phyloP scores from a whole-genome alignment of 768 basidiomycete genomes.

The Vararia minispora region DNA sequence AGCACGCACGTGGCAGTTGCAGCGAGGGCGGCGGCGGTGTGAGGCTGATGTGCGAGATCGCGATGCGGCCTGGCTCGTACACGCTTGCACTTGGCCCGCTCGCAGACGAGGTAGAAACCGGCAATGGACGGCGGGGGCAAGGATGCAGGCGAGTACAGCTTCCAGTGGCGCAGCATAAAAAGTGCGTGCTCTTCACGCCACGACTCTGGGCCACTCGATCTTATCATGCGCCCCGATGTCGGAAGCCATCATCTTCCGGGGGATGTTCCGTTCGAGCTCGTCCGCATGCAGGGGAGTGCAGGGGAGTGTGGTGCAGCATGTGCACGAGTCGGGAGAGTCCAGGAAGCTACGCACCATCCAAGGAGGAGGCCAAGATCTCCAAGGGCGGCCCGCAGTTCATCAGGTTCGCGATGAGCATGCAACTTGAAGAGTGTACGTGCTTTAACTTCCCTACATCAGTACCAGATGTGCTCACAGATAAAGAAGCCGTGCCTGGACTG shows the following conservation, averaged over 20 bases:
- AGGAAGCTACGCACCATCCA: slow-evolving; percentile 89
- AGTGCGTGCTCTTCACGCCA: slow-evolving; percentile 73
- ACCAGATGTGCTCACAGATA: not conserved
- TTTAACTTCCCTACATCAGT: slow-evolving; percentile 35
- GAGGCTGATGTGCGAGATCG: slow-evolving; percentile 76
- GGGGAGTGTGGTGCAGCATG: slow-evolving; percentile 75
- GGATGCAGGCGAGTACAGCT: slow-evolving; percentile 56
- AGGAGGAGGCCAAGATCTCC: slow-evolving; percentile 80
- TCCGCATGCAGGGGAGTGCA: slow-evolving; percentile 83
- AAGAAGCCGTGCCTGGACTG: slow-evolving; percentile 58
- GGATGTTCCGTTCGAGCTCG: slow-evolving; percentile 79
- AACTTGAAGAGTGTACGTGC: slow-evolving; percentile 84
- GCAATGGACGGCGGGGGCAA: slow-evolving; percentile 38
- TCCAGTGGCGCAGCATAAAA: slow-evolving; percentile 90
- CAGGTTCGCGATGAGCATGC: slow-evolving; percentile 98
- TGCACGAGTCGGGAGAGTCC: slow-evolving; percentile 73
- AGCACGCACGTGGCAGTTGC: slow-evolving; percentile 12
- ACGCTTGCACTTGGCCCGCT: slow-evolving; percentile 89
- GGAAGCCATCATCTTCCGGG: slow-evolving; percentile 90
- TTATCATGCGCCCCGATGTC: slow-evolving; percentile 89
- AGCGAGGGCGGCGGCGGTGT: slow-evolving; percentile 14
- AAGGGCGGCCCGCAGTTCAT: slow-evolving; percentile 64
- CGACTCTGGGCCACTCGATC: slow-evolving; percentile 43
- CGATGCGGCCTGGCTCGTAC: slow-evolving; percentile 93
- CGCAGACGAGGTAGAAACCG: slow-evolving; percentile 80